phyloP scores from a whole-genome alignment of 2,329 filamentous ascomycete species.

The Nannizziopsis barbatae region DNA sequence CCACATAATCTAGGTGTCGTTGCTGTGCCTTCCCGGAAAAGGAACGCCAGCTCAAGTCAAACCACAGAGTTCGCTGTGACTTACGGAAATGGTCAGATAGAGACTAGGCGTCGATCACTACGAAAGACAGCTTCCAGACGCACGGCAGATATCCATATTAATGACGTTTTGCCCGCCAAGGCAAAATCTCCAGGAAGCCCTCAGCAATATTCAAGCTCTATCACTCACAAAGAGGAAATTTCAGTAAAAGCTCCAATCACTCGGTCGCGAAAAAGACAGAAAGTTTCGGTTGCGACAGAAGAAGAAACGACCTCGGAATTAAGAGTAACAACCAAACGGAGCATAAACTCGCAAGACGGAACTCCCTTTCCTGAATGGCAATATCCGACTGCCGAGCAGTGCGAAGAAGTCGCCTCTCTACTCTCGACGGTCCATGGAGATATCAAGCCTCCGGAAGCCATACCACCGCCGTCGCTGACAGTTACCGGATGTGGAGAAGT shows the following conservation, averaged over 20 bases:
- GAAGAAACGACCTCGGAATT: background rate
- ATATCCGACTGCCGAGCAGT: constrained; percentile 56
- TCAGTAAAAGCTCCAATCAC: no score
- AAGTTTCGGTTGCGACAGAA: background rate
- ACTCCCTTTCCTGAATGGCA: constrained; percentile 56
- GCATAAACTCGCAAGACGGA: constrained; percentile 1
- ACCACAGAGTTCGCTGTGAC: background rate
- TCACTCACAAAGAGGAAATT: no score
- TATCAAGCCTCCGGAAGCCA: constrained; percentile 51
- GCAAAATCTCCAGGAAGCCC: no score
- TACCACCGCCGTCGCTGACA: constrained; percentile 58
- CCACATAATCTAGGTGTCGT: constrained; percentile 4
- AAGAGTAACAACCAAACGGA: background rate
- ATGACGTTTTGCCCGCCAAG: no score
- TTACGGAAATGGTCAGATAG: no score
- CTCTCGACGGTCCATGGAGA: constrained; percentile 56
- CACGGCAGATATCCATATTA: no score
- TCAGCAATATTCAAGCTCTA: no score
- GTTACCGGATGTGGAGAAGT: constrained; percentile 61
- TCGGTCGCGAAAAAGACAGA: no score
- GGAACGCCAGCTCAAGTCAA: background rate
- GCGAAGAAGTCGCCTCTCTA: constrained; percentile 55
- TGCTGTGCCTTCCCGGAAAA: background rate
- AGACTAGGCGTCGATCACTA: no score
- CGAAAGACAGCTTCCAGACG: no score